Conservation (phyloP, 176 grass and related monocot species). For the Hordeum vulgare region DNA sequence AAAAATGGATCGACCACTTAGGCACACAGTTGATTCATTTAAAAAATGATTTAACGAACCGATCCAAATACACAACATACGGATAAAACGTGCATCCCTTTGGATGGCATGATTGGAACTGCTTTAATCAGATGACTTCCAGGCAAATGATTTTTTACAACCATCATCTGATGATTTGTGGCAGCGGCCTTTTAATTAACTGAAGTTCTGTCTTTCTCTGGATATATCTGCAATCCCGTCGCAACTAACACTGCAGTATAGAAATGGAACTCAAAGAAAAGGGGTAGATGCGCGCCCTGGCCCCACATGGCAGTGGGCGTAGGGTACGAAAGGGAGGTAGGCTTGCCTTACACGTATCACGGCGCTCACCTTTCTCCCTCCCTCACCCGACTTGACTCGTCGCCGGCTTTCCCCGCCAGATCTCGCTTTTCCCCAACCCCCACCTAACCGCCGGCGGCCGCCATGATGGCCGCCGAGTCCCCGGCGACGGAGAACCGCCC, state of each 20-base stretch:
- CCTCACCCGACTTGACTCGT: slow-evolving; percentile 19
- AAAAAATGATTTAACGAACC: too few relatives aligned
- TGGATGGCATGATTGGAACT: too few relatives aligned
- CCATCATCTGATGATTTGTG: too few relatives aligned
- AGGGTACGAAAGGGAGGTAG: slow-evolving; percentile 1
- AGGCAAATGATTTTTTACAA: too few relatives aligned
- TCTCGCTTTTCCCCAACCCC: slow-evolving; percentile 18
- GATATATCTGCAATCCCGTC: neutral
- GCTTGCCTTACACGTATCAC: slow-evolving; percentile 3
- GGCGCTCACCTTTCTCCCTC: slow-evolving; percentile 19
- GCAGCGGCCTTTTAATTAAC: too few relatives aligned
- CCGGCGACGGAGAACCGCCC: neutral
- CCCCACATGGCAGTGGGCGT: slow-evolving; percentile 21
- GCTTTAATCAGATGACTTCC: too few relatives aligned
- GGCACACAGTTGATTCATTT: too few relatives aligned
- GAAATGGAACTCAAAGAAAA: neutral
- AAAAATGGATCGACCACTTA: too few relatives aligned
- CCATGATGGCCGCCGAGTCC: slow-evolving; percentile 49
- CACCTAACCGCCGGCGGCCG: slow-evolving; percentile 18
- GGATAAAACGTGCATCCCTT: too few relatives aligned
- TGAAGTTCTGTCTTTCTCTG: neutral
- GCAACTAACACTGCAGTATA: neutral
- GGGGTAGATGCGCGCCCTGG: neutral
- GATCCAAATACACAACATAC: too few relatives aligned
- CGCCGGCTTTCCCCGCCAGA: slow-evolving; percentile 24